Percentiles rank a stretch among this genome's conserved stretches.
Evolutionary conservation across 306 rosid genomes (phyloP).

Genomic region (Quercus dentata): DNA sequence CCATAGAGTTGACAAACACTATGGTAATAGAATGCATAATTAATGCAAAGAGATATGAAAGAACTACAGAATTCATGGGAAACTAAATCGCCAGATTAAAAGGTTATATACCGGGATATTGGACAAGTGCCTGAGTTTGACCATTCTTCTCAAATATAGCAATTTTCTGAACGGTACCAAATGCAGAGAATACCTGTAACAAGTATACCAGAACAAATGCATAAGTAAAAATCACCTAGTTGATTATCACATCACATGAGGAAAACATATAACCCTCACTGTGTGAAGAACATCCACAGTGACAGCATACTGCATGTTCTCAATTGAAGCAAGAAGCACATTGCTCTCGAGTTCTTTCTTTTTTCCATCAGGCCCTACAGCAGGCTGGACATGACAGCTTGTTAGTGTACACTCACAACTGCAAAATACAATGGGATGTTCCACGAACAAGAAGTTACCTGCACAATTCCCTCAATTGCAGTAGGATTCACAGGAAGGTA

Average conservation of each 20-base stretch:
- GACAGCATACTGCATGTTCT: conserved; percentile 96
- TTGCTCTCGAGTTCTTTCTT: conserved; percentile 81
- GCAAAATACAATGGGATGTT: neutral
- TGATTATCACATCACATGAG: neutral
- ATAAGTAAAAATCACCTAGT: conserved; percentile 15
- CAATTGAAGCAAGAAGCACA: conserved; percentile 90
- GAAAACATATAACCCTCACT: conserved; percentile 32
- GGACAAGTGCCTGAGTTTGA: conserved; percentile 81
- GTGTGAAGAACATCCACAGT: conserved; percentile 91
- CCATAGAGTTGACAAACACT: neutral
- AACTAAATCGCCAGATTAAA: conserved; percentile 6
- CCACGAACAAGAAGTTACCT: conserved; percentile 44
- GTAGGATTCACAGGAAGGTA: conserved; percentile 92
- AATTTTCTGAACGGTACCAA: conserved; percentile 75
- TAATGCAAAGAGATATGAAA: neutral
- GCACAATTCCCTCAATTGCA: conserved; percentile 78
- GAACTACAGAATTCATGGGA: neutral
- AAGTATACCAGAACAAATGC: conserved; percentile 4
- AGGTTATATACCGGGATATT: conserved; percentile 64
- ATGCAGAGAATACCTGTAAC: conserved; percentile 72
- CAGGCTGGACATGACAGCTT: conserved; percentile 44
- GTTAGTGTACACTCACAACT: conserved; percentile 26
- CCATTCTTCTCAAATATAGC: conserved; percentile 89
- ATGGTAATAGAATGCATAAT: neutral
- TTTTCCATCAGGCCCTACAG: conserved; percentile 89